These are phyloP conservation scores for Purpureocillium lavendulum DNA, from an alignment of 2,329 filamentous ascomycete genomes.

Conservation along the genomic window DNA sequence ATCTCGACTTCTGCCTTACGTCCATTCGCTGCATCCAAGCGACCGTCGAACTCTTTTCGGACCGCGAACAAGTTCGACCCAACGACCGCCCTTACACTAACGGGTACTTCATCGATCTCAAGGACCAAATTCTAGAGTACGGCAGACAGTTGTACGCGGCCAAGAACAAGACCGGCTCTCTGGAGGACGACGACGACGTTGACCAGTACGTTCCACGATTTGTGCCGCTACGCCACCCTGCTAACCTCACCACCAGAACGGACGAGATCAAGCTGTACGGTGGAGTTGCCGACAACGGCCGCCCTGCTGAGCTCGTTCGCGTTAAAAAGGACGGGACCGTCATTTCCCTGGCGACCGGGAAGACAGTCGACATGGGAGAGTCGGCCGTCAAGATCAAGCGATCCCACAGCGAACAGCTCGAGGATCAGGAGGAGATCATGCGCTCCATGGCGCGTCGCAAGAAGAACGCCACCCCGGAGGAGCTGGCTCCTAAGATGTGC, in stretches of 20 bases:
- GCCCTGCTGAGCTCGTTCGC: constrained; percentile 75
- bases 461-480: constrained; percentile 82
- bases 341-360: constrained; percentile 66
- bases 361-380: constrained; percentile 50
- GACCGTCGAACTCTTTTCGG: constrained; percentile 76
- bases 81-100: constrained; percentile 87
- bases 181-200: constrained; percentile 50
- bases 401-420: constrained; percentile 58
- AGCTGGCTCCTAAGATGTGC: constrained; percentile 74
- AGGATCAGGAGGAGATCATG: constrained; percentile 74
- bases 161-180: constrained; percentile 56
- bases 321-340: constrained; percentile 72
- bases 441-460: constrained; percentile 94
- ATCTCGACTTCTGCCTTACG: constrained; percentile 82
- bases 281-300: constrained; percentile 73
- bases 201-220: constrained; percentile 42
- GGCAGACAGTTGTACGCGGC: constrained; percentile 73
- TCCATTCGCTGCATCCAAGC: constrained; percentile 86
- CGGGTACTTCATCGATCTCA: constrained; percentile 93
- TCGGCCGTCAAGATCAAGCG: constrained; percentile 51
- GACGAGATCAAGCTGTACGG: constrained; percentile 76
- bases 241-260: constrained; percentile 23
- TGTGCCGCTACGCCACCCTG: constrained; percentile 16
- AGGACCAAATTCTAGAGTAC: constrained; percentile 88
- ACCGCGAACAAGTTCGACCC: constrained; percentile 77